Conservation (phyloP, 2,329 filamentous ascomycete species). For the Phialophora macrospora region DNA sequence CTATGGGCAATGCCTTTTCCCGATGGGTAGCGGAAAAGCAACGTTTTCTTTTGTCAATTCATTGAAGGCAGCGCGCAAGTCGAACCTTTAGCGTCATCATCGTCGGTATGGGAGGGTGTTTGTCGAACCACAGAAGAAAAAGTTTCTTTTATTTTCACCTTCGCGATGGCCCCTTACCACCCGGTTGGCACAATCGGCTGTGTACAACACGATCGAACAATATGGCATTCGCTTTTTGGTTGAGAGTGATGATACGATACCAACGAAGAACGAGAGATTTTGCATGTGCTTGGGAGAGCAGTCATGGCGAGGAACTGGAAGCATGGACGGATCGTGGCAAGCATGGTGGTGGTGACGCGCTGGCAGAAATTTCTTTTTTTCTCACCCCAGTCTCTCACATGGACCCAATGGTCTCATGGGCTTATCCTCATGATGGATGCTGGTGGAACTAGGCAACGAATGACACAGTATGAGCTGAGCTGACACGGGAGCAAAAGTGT, state of each 20-base stretch:
- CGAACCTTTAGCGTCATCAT: conserved; percentile 38
- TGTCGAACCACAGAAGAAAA: conserved; percentile 30
- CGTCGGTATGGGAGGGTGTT: conserved; percentile 38
- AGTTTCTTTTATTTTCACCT: conserved; percentile 35
- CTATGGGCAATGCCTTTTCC: conserved; percentile 31
- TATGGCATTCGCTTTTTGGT: conserved; percentile 35
- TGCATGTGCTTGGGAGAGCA: conserved; percentile 34
- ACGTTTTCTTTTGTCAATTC: conserved; percentile 36
- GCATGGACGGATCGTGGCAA: conserved; percentile 34
- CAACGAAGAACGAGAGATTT: conserved; percentile 26
- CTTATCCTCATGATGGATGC: not conserved
- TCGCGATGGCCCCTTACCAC: conserved; percentile 35
- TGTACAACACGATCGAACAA: conserved; percentile 35
- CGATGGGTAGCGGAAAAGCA: conserved; percentile 28
- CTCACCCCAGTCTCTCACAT: conserved; percentile 10
- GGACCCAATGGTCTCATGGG: not conserved
- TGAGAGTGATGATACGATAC: conserved; percentile 35
- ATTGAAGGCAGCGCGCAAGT: conserved; percentile 36
- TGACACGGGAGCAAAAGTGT: conserved; percentile 1
- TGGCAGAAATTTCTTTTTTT: conserved; percentile 17
- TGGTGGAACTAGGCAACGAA: conserved; percentile 20
- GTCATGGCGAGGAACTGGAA: conserved; percentile 31
- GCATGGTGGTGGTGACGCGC: conserved; percentile 21
- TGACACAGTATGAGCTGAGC: conserved; percentile 21
- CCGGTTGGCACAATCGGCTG: conserved; percentile 33